These are phyloP conservation scores for Mucor lusitanicus DNA, from an alignment of 371 early-diverging fungal species.

Conservation along the genomic window DNA sequence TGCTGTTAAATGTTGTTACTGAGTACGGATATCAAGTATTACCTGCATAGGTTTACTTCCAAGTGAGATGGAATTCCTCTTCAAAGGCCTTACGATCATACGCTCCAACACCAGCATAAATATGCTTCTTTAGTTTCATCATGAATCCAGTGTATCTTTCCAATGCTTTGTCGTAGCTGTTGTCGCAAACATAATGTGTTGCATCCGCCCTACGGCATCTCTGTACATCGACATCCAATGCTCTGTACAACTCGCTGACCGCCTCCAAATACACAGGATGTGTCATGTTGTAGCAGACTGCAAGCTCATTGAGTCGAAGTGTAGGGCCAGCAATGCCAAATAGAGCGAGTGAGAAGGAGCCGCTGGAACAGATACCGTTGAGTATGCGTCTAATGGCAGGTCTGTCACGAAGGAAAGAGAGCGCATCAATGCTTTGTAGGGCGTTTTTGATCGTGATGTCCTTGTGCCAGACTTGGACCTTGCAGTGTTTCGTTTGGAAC, in stretches of 20 bases:
- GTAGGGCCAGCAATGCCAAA: not conserved
- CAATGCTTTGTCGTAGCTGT: not conserved
- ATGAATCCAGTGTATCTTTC: not conserved
- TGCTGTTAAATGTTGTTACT: too few relatives aligned
- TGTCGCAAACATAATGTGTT: not conserved
- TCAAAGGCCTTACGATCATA: not conserved
- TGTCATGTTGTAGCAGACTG: not conserved
- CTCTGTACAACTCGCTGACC: not conserved
- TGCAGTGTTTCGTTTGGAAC: not conserved
- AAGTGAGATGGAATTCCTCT: not conserved
- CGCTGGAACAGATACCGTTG: not conserved
- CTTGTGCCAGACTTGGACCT: not conserved
- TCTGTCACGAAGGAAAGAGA: too few relatives aligned
- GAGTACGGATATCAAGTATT: too few relatives aligned
- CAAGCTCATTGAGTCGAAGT: not conserved
- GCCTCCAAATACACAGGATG: not conserved
- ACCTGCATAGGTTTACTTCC: not conserved
- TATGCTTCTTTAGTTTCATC: not conserved
- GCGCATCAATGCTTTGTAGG: not conserved
- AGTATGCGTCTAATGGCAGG: not conserved
- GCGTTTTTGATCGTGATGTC: not conserved
- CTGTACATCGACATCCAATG: not conserved
- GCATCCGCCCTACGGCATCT: not conserved
- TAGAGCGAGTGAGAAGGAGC: not conserved
- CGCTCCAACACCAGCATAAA: not conserved